A percentile compares a stretch with the other conserved stretches of the same genome.
These are phyloP conservation scores for Cyberlindnera veronae DNA, from an alignment of 805 yeast species.

Conservation along the genomic window DNA sequence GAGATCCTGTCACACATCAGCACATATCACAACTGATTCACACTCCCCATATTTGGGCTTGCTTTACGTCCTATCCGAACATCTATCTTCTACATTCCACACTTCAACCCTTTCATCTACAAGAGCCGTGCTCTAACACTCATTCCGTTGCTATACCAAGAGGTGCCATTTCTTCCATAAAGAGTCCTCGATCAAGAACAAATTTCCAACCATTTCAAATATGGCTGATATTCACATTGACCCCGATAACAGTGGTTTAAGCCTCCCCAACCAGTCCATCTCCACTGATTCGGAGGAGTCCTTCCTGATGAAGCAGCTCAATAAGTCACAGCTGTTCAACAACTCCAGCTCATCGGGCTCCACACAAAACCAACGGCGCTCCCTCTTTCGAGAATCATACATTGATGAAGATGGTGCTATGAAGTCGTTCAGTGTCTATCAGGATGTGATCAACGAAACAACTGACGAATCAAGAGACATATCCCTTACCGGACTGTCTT, in stretches of 20 bases:
- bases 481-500: constrained; percentile 19
- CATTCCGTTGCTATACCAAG: too few relatives aligned
- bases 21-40: too few relatives aligned
- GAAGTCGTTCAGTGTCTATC: constrained; percentile 23
- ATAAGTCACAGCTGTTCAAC: constrained; percentile 26
- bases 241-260: constrained; percentile 2
- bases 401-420: constrained; percentile 25
- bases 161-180: too few relatives aligned
- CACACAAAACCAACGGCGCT: constrained; percentile 14
- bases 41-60: too few relatives aligned
- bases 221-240: constrained; percentile 4
- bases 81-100: too few relatives aligned
- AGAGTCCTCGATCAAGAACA: too few relatives aligned
- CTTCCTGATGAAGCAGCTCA: constrained; percentile 26
- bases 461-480: constrained; percentile 21
- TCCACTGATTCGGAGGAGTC: constrained; percentile 31
- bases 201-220: too few relatives aligned
- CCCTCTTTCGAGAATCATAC: constrained; percentile 25
- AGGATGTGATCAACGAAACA: constrained; percentile 24
- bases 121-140: too few relatives aligned
- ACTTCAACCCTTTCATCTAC: too few relatives aligned
- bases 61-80: too few relatives aligned
- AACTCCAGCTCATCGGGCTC: constrained; percentile 9
- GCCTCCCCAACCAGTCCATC: constrained; percentile 16
- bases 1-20: not conserved